Conservation (phyloP, 2,329 filamentous ascomycete species). For the Fusarium lateritium region DNA sequence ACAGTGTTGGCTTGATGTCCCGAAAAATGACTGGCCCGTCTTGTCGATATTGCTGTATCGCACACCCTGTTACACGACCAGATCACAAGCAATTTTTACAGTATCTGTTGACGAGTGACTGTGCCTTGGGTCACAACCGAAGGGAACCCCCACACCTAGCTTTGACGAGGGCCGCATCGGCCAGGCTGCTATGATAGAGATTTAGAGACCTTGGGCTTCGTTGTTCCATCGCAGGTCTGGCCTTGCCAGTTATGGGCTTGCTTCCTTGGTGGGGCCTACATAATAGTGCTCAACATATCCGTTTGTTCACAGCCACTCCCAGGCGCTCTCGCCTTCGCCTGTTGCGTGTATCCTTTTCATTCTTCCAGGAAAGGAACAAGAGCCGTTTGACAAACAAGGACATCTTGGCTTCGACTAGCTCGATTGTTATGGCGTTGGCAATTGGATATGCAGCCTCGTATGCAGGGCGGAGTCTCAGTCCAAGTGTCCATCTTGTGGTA, state of each 20-base stretch:
- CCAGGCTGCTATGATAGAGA: background rate
- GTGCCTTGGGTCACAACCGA: conserved; percentile 40
- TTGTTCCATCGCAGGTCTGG: conserved; percentile 39
- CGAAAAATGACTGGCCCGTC: background rate
- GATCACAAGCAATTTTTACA: conserved; percentile 24
- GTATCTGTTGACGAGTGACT: conserved; percentile 41
- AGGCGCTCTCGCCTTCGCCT: conserved; percentile 18
- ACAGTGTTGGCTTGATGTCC: conserved; percentile 8
- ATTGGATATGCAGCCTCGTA: conserved; percentile 14
- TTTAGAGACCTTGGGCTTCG: conserved; percentile 8
- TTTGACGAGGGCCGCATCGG: conserved; percentile 11
- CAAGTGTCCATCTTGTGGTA: conserved; percentile 20
- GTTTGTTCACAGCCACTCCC: conserved; percentile 28
- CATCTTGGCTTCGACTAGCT: conserved; percentile 4
- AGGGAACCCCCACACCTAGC: conserved; percentile 16
- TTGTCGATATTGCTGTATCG: conserved; percentile 10
- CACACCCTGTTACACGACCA: conserved; percentile 37
- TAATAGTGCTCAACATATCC: conserved; percentile 13
- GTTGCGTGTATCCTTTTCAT: conserved; percentile 13
- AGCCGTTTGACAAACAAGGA: conserved; percentile 35
- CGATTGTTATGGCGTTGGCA: conserved; percentile 14
- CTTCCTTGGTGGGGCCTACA: conserved; percentile 16
- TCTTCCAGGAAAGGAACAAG: conserved; percentile 22
- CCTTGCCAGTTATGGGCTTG: conserved; percentile 39
- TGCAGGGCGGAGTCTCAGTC: conserved; percentile 29